phyloP scores from a whole-genome alignment of 169 alveolate genomes.

The Plasmodium cynomolgi region DNA sequence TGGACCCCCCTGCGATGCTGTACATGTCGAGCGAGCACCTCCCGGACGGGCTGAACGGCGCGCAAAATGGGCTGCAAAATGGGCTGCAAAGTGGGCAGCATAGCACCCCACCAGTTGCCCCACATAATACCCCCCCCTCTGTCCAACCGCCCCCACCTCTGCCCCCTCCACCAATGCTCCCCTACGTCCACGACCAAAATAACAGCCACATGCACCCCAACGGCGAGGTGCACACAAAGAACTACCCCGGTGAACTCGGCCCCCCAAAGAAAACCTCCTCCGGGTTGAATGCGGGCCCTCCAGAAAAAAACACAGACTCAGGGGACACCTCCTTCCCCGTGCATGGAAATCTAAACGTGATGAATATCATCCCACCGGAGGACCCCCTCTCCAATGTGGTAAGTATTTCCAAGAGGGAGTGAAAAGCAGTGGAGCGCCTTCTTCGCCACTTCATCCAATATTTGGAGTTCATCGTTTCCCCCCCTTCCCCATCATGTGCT shows the following conservation, averaged over 20 bases:
- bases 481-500: neutral
- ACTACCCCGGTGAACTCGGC: neutral
- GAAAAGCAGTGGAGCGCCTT: neutral
- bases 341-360: neutral
- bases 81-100: neutral
- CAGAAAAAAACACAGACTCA: neutral
- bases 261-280: neutral
- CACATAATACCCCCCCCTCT: neutral
- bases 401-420: neutral
- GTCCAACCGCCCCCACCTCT: neutral
- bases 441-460: neutral
- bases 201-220: neutral
- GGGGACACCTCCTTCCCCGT: neutral
- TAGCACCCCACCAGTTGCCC: neutral
- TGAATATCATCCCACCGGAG: neutral
- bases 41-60: neutral
- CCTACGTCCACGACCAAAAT: neutral
- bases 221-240: neutral
- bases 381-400: neutral
- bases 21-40: neutral
- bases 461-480: neutral
- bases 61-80: neutral
- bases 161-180: neutral
- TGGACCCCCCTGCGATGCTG: neutral
- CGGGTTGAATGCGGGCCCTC: neutral